Evolutionary conservation across 129 eudicot species (phyloP), one percentile per base, ranked within the genome.

Genomic region (Helichrysum umbraculigerum): DNA sequence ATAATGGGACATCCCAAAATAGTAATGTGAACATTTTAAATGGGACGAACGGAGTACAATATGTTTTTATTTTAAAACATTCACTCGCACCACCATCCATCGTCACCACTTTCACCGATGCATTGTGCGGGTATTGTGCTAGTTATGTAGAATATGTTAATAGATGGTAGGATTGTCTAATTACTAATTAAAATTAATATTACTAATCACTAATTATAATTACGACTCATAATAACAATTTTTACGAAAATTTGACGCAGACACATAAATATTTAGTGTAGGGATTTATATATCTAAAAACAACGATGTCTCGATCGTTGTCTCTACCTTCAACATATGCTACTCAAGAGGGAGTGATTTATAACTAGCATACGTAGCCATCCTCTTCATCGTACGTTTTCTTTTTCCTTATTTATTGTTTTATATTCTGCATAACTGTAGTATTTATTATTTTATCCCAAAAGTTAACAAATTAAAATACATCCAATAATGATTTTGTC

Each of bases 281-380:
- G 51, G 71, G 54, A 41, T 34, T 69, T 34, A 28, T 67, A 52
- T 76, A 76, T 76, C n/a, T 30, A 47, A 30, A 65, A 32, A 65
- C 39, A 32, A 65, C 39, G 7, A 77, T 39, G 81, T 72, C 17
- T 64, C 72, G 32, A 63, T 79, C 33, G 62, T 1, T 79, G 83
- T 79, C 73, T 72, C 39, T 25, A 79, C 47, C 50, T 64, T 72
- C 33, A 72, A 64, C 73, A 64, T 72, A 64, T 72, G 83, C 15
- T 33, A 63, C 4, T 21, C 25, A 62, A 39, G 66, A 71, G 73
- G 58, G 78, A 72, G 61, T 79, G 83, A 73, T 73, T 33, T 28
- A 37, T 64, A 72, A 66, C 28, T n/a, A 64, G 47, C 78, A 79
- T 79, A 72, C 83, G 83, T 79, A 79, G 78, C 69, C 78, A 79